Base-by-base conservation (phyloP, 139 green algal species). In the Haematococcus sp. region DNA sequence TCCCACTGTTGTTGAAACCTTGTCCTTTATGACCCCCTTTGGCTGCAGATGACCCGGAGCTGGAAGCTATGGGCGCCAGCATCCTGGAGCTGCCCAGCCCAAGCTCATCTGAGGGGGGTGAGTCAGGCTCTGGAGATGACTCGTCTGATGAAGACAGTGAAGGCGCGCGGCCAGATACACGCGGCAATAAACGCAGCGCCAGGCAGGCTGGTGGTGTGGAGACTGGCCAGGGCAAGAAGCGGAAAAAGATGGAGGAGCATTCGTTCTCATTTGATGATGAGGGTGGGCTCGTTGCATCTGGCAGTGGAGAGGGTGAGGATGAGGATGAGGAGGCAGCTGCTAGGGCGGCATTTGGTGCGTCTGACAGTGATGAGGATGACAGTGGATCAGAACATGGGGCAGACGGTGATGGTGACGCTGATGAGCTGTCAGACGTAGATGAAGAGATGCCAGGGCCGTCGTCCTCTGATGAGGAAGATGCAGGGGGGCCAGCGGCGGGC, bases 1-100 rank as follows among this genome's bases (percentile, higher is more conserved):
- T n/a, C n/a, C n/a, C n/a, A n/a, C n/a, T n/a, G n/a, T n/a, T n/a
- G n/a, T n/a, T n/a, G n/a, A n/a, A n/a, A n/a, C n/a, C n/a, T n/a
- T n/a, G n/a, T n/a, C n/a, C n/a, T n/a, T n/a, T n/a, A n/a, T n/a
- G n/a, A n/a, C n/a, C n/a, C n/a, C n/a, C n/a, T n/a, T n/a, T n/a
- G n/a, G n/a, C 9, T 61, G 66, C 46, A 13, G 46, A 52, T 20
- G 76, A 74, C 35, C 44, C 7, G 30, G 76, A 82, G 4, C 30
- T 77, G 15, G 51, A 73, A 11, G 40, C 40, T 11, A 7, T 49
- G 9, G 70, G 40, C 25, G 27, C 77, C 28, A 61, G 77, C 55
- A 25, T 73, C 1, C 44, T 77, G 5, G 63, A 72, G 20, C 71
- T 82, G 51, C 63, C 76, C 0, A 74, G 70, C 56, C 76, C 76